Evolutionary conservation across 2,329 filamentous ascomycete genomes (phyloP).

Genomic region (Ceratocystis eucalypticola): DNA sequence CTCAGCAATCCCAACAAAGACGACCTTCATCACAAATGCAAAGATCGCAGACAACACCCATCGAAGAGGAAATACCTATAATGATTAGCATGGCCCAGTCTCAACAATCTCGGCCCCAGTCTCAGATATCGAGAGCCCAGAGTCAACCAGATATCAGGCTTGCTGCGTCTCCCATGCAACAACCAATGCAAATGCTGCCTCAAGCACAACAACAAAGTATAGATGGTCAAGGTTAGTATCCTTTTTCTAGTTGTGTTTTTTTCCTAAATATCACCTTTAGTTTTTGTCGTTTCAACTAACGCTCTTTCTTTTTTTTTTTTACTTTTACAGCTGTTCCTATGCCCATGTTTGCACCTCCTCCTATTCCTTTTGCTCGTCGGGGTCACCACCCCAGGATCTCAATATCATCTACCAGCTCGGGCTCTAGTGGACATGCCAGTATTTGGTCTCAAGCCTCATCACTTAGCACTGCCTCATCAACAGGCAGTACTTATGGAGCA

Average conservation of each 20-base stretch:
- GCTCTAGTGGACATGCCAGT: constrained; percentile 36
- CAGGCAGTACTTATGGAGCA: constrained; percentile 9
- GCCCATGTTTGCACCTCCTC: constrained; percentile 26
- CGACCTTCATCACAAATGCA: constrained; percentile 18
- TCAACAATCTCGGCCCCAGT: constrained; percentile 17
- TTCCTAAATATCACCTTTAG: not conserved
- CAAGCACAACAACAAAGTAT: constrained; percentile 5
- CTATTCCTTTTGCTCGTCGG: constrained; percentile 28
- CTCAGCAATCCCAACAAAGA: constrained; percentile 15
- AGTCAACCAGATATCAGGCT: constrained; percentile 23
- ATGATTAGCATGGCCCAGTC: constrained; percentile 17
- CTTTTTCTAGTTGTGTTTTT: not conserved
- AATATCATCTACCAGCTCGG: constrained; percentile 38
- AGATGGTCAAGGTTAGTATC: constrained; percentile 13
- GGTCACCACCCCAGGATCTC: constrained; percentile 32
- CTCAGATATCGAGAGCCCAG: not conserved
- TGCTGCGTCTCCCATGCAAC: constrained; percentile 27
- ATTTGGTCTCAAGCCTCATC: constrained; percentile 30
- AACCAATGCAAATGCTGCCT: constrained; percentile 21
- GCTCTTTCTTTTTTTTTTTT: constrained; percentile 18
- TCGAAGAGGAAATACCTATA: constrained; percentile 19
- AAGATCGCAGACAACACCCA: constrained; percentile 15
- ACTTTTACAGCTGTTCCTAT: constrained; percentile 19
- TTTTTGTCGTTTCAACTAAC: constrained; percentile 19
- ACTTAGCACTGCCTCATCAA: constrained; percentile 22